Evolutionary conservation across 768 basidiomycete genomes (phyloP).

Genomic region (Xerocomellus chrysenteron): DNA sequence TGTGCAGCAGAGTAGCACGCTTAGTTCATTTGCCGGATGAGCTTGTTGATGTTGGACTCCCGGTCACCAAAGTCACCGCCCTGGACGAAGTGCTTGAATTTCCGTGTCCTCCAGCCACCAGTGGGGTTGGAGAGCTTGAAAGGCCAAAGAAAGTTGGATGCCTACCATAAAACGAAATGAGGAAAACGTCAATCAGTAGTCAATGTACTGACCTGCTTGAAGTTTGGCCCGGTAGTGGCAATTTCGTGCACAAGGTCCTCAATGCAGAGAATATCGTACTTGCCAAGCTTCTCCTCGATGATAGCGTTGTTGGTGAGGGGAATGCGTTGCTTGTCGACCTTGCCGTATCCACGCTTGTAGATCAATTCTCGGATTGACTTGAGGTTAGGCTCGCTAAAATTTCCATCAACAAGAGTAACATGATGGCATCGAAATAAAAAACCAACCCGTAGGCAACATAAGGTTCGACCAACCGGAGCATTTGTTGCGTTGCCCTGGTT

Average conservation of each 20-base stretch:
- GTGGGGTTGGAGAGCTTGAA: slow-evolving; percentile 99
- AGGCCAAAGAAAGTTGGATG: slow-evolving; percentile 97
- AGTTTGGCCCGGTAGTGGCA: slow-evolving; percentile 92
- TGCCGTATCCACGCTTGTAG: slow-evolving; percentile 99
- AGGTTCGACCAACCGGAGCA: slow-evolving; percentile 96
- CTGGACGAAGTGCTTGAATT: slow-evolving; percentile 96
- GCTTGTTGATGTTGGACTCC: slow-evolving; percentile 95
- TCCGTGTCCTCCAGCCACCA: slow-evolving; percentile 96
- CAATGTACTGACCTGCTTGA: slow-evolving; percentile 80
- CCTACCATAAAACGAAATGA: slow-evolving; percentile 38
- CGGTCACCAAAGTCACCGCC: slow-evolving; percentile 98
- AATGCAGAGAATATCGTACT: slow-evolving; percentile 93
- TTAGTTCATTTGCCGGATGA: slow-evolving; percentile 93
- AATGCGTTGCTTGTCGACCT: slow-evolving; percentile 96
- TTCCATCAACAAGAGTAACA: slow-evolving; percentile 1
- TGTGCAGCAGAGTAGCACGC: slow-evolving; percentile 2
- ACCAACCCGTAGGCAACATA: slow-evolving; percentile 95
- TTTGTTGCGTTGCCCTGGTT: slow-evolving; percentile 93
- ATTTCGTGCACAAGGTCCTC: slow-evolving; percentile 99
- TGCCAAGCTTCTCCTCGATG: slow-evolving; percentile 88
- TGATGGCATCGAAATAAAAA: not conserved
- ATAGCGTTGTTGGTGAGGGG: slow-evolving; percentile 91
- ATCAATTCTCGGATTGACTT: slow-evolving; percentile 96
- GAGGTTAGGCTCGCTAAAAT: slow-evolving; percentile 84
- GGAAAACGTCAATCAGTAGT: not conserved